Conservation (phyloP, 805 yeast genomes). For the Torulaspora delbrueckii region DNA sequence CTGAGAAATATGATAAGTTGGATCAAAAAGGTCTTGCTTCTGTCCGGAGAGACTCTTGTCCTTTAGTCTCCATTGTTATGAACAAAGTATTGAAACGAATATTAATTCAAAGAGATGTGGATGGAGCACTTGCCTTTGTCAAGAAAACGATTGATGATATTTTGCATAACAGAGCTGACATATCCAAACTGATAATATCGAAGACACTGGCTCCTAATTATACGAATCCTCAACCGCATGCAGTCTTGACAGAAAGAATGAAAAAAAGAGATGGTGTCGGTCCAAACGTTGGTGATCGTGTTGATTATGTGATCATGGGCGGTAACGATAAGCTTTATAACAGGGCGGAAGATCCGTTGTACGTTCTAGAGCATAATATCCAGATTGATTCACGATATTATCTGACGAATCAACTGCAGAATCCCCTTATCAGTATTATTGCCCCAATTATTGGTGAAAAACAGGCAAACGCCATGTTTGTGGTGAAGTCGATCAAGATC, state of each 20-base stretch:
- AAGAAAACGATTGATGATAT: conserved; percentile 85
- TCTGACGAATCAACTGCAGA: conserved; percentile 84
- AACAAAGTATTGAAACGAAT: conserved; percentile 83
- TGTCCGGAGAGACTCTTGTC: conserved; percentile 95
- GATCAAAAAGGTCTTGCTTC: conserved; percentile 98
- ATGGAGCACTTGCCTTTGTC: conserved; percentile 78
- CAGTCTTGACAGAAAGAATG: conserved; percentile 94
- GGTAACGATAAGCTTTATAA: conserved; percentile 83
- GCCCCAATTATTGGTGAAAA: conserved; percentile 90
- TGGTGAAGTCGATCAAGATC: conserved; percentile 44
- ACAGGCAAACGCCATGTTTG: conserved; percentile 71
- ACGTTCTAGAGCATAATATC: conserved; percentile 82
- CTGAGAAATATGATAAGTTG: conserved; percentile 91
- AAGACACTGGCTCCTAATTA: conserved; percentile 90
- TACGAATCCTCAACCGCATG: conserved; percentile 96
- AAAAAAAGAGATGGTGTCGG: conserved; percentile 96
- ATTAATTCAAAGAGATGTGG: conserved; percentile 80
- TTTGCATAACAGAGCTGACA: conserved; percentile 84
- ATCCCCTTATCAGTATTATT: conserved; percentile 88
- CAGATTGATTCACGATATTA: conserved; percentile 95
- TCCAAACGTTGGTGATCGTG: conserved; percentile 95
- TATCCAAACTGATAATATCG: conserved; percentile 89
- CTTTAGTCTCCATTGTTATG: conserved; percentile 89
- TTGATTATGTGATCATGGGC: conserved; percentile 89
- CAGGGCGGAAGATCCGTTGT: conserved; percentile 94